Base-by-base conservation (phyloP, 1,284 basidiomycete species). In the Austroboletus novae-zelandiae region DNA sequence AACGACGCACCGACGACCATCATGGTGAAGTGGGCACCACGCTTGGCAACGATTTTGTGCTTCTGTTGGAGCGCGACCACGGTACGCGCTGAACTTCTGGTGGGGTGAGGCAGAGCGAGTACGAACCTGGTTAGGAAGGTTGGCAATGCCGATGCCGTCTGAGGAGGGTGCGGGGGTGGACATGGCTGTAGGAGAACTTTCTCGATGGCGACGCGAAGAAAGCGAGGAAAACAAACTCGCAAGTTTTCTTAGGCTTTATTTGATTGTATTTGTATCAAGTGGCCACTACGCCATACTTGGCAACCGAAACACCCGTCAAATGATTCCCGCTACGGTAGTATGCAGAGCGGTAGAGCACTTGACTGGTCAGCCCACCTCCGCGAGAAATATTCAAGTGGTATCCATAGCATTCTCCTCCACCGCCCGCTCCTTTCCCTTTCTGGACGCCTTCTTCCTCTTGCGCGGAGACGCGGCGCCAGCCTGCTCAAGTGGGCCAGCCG, bases 31-130 rank as follows among this genome's bases (percentile, higher is more conserved):
- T 98, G 95, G 23, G 91, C 92, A 55, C 97, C 96, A 62, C 81
- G 86, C 78, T 98, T 96, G 60, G 94, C 94, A 61, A 98, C 95
- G 71, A 95, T 94, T 80, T 94, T 94, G 77, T 94, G 92, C 78
- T 86, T 85, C 91, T 92, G 61, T 40, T 61, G 51, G 49, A 50
- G 56, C 10, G 4, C 48, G 53, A 47, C 51, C 46, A 43, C 52
- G 47, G 27, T 40, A 61, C 42, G 5, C 9, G 42, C 1, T 15
- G 36, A 17, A n/a, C 7, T 52, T 35, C 18, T 15, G 11, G 23
- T 23, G 35, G 2, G 8, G 10, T 18, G 25, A 14, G 32, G 25
- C 52, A 17, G 43, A 37, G 25, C 37, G 42, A 20, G 9, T n/a
- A 68, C 82, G 57, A 47, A 94, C 94, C 84, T 98, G 96, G 80